Base-by-base conservation (phyloP, 2,329 filamentous ascomycete genomes). In the Stemphylium lycopersici region DNA sequence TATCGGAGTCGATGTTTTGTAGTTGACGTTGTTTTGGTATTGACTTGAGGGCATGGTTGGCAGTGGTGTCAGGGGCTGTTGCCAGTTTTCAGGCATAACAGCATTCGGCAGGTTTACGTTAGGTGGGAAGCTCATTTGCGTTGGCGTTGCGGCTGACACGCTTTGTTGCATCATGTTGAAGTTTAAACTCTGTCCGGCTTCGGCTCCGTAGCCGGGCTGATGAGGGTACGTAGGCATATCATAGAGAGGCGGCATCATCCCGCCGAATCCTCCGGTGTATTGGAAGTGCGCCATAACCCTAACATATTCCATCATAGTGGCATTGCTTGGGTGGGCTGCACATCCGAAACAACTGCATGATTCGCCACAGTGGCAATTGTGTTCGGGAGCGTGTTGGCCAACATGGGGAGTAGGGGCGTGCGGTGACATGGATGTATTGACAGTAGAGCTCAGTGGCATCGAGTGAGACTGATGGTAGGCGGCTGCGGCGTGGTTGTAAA, bases 331-430 rank as follows among this genome's bases (percentile, higher is more conserved):
- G 68, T 90, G 87, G 2, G 84, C 84, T 4, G 85, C 80, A 67
- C 88, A 90, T 10, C 87, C 87, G 32, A 90, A 77, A 66, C 88
- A 90, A 61, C 86, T 81, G 61, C 88, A 90, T 24, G 78, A 78
- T 48, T 87, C 83, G 16, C 88, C 88, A 66, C 88, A 90, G 42
- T 79, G 78, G 63, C 88, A 90, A 20, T 79, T 77, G 58, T 83
- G 80, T 34, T 73, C 74, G 2, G 61, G 63, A 48, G 72, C 77
- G 42, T 78, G 66, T 42, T 60, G 63, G 13, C 44, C 52, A 76
- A 53, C 70, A 40, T 77, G 65, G 18, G 57, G 55, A 11, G 48
- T 45, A 76, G 48, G 69, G 16, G 46, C 24, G 76, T 63, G 58
- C 20, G 63, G 58, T 24, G 59, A 49, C 38, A 67, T 61, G 10